Conservation (phyloP, 2,329 filamentous ascomycete genomes). For the Cladosporium cucumerinum region DNA sequence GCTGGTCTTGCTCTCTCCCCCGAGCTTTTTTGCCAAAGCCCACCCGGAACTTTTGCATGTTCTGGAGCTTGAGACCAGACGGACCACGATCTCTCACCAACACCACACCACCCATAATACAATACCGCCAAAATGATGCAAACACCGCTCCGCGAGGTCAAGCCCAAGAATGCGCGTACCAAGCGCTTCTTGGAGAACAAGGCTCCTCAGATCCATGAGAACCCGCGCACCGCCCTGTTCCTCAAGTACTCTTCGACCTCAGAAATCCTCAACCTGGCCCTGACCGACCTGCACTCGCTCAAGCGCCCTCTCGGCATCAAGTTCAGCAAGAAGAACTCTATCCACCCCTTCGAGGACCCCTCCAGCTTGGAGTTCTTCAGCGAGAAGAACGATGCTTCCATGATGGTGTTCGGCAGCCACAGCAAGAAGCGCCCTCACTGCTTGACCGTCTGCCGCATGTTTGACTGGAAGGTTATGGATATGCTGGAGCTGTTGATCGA, state of each 20-base stretch:
- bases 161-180: conserved; percentile 75
- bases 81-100: not conserved
- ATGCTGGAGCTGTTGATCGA: conserved; percentile 91
- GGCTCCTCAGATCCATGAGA: conserved; percentile 83
- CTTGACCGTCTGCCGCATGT: conserved; percentile 77
- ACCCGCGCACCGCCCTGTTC: conserved; percentile 85
- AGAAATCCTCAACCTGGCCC: conserved; percentile 74
- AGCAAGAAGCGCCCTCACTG: conserved; percentile 95
- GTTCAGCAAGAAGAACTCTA: conserved; percentile 94
- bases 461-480: conserved; percentile 83
- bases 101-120: not conserved
- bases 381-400: conserved; percentile 88
- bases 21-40: not conserved
- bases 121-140: conserved; percentile 25
- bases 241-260: conserved; percentile 84
- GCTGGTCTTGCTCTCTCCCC: not conserved
- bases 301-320: conserved; percentile 82
- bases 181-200: conserved; percentile 93
- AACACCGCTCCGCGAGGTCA: conserved; percentile 56
- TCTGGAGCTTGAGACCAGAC: not conserved
- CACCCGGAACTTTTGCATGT: not conserved
- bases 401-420: conserved; percentile 79
- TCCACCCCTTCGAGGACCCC: conserved; percentile 90
- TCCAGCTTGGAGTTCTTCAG: conserved; percentile 90
- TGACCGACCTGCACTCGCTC: conserved; percentile 80